Evolutionary conservation across 2,329 filamentous ascomycete genomes (phyloP), one percentile per base, ranked within the genome.

Genomic region (Parascedosporium putredinis): DNA sequence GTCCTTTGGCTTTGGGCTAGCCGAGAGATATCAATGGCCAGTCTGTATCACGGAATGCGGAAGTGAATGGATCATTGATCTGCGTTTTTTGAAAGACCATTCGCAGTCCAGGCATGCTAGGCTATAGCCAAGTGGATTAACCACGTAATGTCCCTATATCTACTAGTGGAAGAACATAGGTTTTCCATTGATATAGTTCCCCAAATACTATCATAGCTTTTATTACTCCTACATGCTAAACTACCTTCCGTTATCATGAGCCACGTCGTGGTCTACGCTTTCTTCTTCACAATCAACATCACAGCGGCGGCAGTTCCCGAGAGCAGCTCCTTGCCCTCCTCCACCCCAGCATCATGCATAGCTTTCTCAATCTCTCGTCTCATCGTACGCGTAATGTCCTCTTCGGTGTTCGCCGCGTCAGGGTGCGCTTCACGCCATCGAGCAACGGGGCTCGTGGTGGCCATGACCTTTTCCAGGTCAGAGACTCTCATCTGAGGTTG

Each of bases 341-440:
- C 60, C 2, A 69, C 62, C 0, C 66, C 67, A 0, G 59, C 62
- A 10, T 64, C 62, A 4, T 59, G 59, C 10, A 67, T 47, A 3
- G 64, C 48, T 6, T 33, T 50, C 51, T 62, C 62, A 3, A 64
- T 53, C 7, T 57, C 49, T 27, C 53, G 52, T 5, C 61, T 56
- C 42, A 62, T 55, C n/a, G 59, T 54, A 34, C 53, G 64, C 5
- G 69, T 55, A 16, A 65, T 57, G 50, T 69, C 71, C 1, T 58
- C 43, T 8, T 73, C 70, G 0, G 69, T 72, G 0, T 65, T 64
- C 0, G 60, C 64, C 0, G 55, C 53, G 0, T 69, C 67, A 0
- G 69, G 66, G 53, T 76, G 56, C 0, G 68, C 71, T 55, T 72
- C 59, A 8, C 68, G 61, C 71, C 72, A 75, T 36, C 73, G 59